Evolutionary conservation across 805 yeast species (phyloP), one percentile per base, ranked within the genome.

Genomic region (Suhomyces sp.): DNA sequence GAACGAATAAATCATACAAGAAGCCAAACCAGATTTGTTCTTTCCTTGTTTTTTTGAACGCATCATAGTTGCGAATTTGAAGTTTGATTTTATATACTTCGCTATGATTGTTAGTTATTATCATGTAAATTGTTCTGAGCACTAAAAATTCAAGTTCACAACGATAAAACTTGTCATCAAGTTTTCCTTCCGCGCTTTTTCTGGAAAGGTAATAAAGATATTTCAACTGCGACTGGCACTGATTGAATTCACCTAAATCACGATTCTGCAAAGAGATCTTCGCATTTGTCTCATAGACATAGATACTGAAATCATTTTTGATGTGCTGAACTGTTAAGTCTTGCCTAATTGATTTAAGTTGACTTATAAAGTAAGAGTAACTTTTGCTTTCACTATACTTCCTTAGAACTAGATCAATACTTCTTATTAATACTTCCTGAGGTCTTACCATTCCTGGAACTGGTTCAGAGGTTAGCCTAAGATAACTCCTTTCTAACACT

Each of bases 161-260:
- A 13, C 52, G 48, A 29, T 54, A 53, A 51, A 63, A 64, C 19
- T 46, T 53, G 6, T 41, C 47, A 2, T 48, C 25, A n/a, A 53
- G 68, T 50, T 73, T 72, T 3, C 64, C 57, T 24, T 58, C 62
- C 21, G 58, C 60, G 29, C 57, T 59, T n/a, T 71, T 63, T 46
- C 69, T 66, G 20, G 64, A 63, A 19, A 58, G 54, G 24, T 73
- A 79, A 62, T 86, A 92, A 21, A 92, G 71, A 44, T 79, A 74
- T 56, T 81, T 81, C 47, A 94, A 70, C 60, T 90, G 89, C 13
- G 96, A 83, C 67, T 88, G 96, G 65, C 98, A 94, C 66, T 93
- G 97, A 71, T 94, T 94, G 66, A 88, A 91, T 67, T 94, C 98
- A 8, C 97, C 97, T 56, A 93, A 70, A 67, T 93, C 99, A 40